These are phyloP conservation scores for Rhizoclosmatium sp. DNA, from an alignment of 192 early-diverging fungal genomes.

Conservation along the genomic window DNA sequence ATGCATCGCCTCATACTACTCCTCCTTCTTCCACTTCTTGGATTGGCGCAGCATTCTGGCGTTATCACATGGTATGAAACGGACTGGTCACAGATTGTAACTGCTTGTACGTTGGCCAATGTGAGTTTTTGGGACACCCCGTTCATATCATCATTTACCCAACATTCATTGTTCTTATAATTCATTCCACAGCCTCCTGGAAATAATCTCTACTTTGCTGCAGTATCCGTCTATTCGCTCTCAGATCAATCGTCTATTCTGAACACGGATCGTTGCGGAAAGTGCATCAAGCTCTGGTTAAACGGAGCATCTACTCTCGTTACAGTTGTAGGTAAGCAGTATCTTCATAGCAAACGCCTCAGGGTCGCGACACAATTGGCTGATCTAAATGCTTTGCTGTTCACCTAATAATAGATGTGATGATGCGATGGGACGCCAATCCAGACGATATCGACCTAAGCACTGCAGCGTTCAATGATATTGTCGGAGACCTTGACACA, in stretches of 20 bases:
- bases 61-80: conserved; percentile 1
- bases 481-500: not conserved
- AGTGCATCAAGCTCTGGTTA: not conserved
- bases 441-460: conserved; percentile 6
- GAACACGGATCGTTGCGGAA: conserved; percentile 2
- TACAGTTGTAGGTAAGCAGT: conserved; percentile 12
- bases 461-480: not conserved
- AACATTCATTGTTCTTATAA: not conserved
- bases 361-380: too few relatives aligned
- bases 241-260: conserved; percentile 15
- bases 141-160: not conserved
- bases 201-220: not conserved
- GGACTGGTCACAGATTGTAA: not conserved
- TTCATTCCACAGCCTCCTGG: not conserved
- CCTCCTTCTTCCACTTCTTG: too few relatives aligned
- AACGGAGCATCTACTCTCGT: not conserved
- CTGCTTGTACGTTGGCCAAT: not conserved
- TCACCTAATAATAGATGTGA: not conserved
- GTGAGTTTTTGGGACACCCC: not conserved
- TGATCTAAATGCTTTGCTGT: not conserved
- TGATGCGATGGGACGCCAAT: conserved; percentile 14
- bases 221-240: conserved; percentile 10
- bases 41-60: too few relatives aligned
- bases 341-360: not conserved
- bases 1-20: too few relatives aligned